Evolutionary conservation across 2,329 filamentous ascomycete species (phyloP).

Genomic region (Phyllosticta citrichinensis): DNA sequence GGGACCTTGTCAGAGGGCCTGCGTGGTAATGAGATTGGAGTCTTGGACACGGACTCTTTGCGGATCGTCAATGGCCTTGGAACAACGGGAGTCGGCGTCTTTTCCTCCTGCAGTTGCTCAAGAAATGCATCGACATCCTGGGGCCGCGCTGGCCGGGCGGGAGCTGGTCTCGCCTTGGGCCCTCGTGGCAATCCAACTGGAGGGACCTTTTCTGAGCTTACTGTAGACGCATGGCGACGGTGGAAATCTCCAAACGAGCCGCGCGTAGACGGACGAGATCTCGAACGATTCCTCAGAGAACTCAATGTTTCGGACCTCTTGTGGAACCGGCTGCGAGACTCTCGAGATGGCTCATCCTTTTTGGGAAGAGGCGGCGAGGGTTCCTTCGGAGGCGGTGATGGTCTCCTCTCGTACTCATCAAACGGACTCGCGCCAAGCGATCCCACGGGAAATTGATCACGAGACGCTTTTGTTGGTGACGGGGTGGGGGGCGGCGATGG

Average conservation of each 20-base stretch:
- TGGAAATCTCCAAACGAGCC: slow-evolving; percentile 16
- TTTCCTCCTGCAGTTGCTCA: slow-evolving; percentile 25
- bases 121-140: slow-evolving; percentile 25
- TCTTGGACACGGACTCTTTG: neutral
- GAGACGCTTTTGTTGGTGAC: neutral
- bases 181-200: slow-evolving; percentile 16
- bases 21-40: slow-evolving; percentile 9
- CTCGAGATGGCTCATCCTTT: neutral
- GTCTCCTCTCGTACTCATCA: neutral
- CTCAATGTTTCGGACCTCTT: slow-evolving; percentile 26
- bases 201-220: slow-evolving; percentile 25
- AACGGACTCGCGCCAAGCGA: neutral
- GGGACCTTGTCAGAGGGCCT: slow-evolving; percentile 18
- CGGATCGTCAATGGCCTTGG: neutral
- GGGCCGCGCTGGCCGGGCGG: slow-evolving; percentile 14
- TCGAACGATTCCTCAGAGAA: slow-evolving; percentile 5
- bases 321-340: slow-evolving; percentile 12
- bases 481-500: neutral
- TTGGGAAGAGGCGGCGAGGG: neutral
- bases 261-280: slow-evolving; percentile 1
- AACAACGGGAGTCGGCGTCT: slow-evolving; percentile 5
- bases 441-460: neutral
- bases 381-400: neutral
- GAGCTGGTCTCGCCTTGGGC: slow-evolving; percentile 14
- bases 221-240: slow-evolving; percentile 15